phyloP scores from a whole-genome alignment of 106 monocot genomes.

The Gastrodia elata region DNA sequence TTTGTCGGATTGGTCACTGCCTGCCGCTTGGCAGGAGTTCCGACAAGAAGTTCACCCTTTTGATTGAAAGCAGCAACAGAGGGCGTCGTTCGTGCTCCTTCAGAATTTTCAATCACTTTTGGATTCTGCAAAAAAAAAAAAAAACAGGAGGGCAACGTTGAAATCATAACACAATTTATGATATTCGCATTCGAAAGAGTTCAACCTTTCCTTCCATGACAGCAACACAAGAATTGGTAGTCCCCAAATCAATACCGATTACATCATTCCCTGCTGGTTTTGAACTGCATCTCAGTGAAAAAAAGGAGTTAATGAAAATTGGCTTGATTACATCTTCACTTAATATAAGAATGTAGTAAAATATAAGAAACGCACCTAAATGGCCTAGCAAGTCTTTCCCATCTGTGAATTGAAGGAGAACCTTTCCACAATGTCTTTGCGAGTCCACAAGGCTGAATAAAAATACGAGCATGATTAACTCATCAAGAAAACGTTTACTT shows the following conservation, averaged over 20 bases:
- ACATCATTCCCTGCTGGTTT: constrained; percentile 68
- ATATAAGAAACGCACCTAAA: constrained; percentile 39
- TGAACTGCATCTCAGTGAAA: constrained; percentile 25
- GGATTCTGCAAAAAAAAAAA: constrained; percentile 36
- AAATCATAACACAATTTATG: neutral
- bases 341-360: neutral
- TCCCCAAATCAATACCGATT: constrained; percentile 82
- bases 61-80: constrained; percentile 75
- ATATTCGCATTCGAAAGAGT: neutral
- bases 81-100: constrained; percentile 69
- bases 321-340: neutral
- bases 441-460: constrained; percentile 33
- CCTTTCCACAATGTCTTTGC: constrained; percentile 21
- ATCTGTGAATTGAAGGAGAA: constrained; percentile 28
- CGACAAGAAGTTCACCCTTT: constrained; percentile 76
- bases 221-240: constrained; percentile 82
- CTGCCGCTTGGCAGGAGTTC: constrained; percentile 83
- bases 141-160: neutral
- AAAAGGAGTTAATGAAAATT: neutral
- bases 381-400: constrained; percentile 35
- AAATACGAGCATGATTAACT: neutral
- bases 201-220: constrained; percentile 89
- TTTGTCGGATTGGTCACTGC: constrained; percentile 84
- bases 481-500: neutral
- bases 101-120: constrained; percentile 82